Evolutionary conservation across 495 filamentous ascomycete genomes (phyloP), one percentile per base, ranked within the genome.

Genomic region (Penicillium taxi): DNA sequence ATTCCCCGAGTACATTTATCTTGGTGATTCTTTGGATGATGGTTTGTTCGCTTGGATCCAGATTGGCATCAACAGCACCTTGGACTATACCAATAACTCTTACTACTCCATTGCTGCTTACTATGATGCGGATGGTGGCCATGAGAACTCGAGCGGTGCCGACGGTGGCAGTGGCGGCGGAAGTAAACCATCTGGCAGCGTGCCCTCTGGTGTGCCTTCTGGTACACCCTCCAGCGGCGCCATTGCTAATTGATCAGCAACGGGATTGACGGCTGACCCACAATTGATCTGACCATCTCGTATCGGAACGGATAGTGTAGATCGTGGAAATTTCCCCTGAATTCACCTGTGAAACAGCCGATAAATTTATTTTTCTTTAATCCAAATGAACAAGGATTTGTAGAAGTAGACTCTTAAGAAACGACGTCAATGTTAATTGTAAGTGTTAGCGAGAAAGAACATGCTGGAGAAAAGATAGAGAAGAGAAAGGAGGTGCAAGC

Each of bases 1-100:
- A 0, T 61, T 61, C 49, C 57, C 59, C 0, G 57, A 63, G 42
- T 63, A 59, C 17, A 50, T 72, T 16, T 64, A 68, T 35, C 69
- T 78, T 6, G 67, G 73, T 13, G 54, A 66, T 11, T 48, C 47
- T 6, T 44, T 77, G 1, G 39, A 50, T 2, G 64, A 76, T 37
- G 73, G 74, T 8, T 45, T 77, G 5, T 72, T 76, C 35, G 70
- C 70, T 11, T 76, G 69, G 67, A 74, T 74, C 33, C 67, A 73
- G 54, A 64, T 77, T n/a, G 74, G 69, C 23, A 60, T 80, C 45
- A 74, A 78, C 40, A 56, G 64, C 1, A 69, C 64, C 6, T 58
- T 56, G 2, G 63, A 72, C 39, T 65, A 67, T 38, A 62, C 61
- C 2, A 47, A 60, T 36, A 53, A 58, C 43, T 50, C 44, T 9